Base-by-base conservation (phyloP, 129 eudicot species). In the Rutidosis leptorrhynchoides region DNA sequence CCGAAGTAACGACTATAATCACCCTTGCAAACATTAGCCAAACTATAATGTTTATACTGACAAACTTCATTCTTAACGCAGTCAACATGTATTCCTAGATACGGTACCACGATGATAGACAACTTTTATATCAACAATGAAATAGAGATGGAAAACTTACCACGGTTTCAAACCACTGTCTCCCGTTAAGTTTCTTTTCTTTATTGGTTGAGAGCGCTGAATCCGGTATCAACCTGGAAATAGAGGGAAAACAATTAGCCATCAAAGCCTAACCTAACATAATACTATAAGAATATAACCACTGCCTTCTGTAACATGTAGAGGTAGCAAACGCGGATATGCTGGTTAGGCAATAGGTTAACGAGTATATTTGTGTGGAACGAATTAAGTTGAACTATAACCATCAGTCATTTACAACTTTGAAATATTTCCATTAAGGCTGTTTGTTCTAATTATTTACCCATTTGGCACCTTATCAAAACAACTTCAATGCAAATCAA, bases 121-220 rank as follows among this genome's bases (percentile, higher is more conserved):
- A 64, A 17, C 8, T 64, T 63, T 1, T 7, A 46, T 25, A n/a
- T 28, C 35, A 12, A 28, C 25, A 46, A 24, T 16, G 6, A 52
- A 33, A n/a, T 1, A 5, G 37, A 51, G 37, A 69, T 16, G 24
- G 23, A 32, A 17, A 56, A 64, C 37, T 66, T 81, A 87, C 96
- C 70, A 56, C 79, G 55, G 73, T 92, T 85, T 92, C 98, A 82
- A 92, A 92, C 98, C 98, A 92, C 87, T 88, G 96, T 74, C 98
- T 88, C 40, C 98, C 98, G 16, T 83, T 67, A 4, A 92, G 81
- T 77, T 71, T 92, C 85, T 88, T 92, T 65, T 92, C 98, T 86
- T 92, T 92, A 58, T 95, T 67, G 23, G 84, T 73, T 8, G 91
- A 20, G 73, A 92, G 98, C 66, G 95, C 98, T 11, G 87, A 66